Percentiles rank a stretch among this genome's conserved stretches.
Conservation (phyloP, 345 rosid genomes). For the Erodium maritimum region DNA sequence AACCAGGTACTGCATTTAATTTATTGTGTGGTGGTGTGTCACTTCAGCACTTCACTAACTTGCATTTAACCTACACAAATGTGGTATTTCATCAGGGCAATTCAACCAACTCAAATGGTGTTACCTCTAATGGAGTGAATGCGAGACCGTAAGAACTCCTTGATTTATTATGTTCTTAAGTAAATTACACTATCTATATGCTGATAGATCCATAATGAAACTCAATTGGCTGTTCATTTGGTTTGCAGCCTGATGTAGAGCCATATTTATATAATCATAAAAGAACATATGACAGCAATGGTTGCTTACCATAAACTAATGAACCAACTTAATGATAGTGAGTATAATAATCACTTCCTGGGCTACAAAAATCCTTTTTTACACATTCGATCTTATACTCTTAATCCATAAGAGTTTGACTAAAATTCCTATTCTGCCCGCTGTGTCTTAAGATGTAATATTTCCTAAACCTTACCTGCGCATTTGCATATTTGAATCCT, state of each 20-base stretch:
- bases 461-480: too few species aligned
- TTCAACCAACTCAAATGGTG: conserved; percentile 25
- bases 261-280: not conserved
- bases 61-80: not conserved
- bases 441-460: not conserved
- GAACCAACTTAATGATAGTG: not conserved
- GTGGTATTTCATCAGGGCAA: conserved; percentile 30
- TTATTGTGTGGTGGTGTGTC: not conserved
- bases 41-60: not conserved
- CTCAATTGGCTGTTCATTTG: not conserved
- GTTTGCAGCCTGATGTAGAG: not conserved
- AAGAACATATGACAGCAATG: not conserved
- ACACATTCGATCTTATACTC: not conserved
- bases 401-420: not conserved
- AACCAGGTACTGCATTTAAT: conserved; percentile 32
- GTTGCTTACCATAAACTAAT: not conserved
- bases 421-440: not conserved
- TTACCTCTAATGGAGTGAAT: conserved; percentile 22
- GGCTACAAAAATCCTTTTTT: not conserved
- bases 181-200: not conserved
- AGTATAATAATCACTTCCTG: not conserved
- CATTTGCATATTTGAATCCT: too few species aligned
- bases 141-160: conserved; percentile 52
- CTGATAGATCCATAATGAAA: not conserved
- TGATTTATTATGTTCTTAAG: not conserved